Base-by-base conservation (phyloP, 1,284 basidiomycete species). In the Trametes versicolor region DNA sequence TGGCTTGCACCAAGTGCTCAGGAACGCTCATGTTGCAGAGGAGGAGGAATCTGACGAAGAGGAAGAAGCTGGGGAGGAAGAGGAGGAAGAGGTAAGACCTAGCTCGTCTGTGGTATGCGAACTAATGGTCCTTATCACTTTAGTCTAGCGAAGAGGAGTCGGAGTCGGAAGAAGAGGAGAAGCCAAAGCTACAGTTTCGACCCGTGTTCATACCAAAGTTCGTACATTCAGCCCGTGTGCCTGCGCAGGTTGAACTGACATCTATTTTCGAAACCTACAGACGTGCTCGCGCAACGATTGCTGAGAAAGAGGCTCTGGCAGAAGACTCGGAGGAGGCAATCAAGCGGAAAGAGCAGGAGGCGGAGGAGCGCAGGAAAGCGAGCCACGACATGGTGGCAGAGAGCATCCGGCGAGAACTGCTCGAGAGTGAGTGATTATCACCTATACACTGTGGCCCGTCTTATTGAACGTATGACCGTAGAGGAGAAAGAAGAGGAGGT, bases 121-220 rank as follows among this genome's bases (percentile, higher is more conserved):
- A 58, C 64, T 67, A 64, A 70, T 71, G 41, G 23, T 62, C 65
- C 59, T 69, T 64, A 70, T 64, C 61, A 37, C 60, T 56, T 61
- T 62, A 93, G 90, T 91, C 90, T 48, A 91, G 90, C 73, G 91
- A 92, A 79, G 87, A 92, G 21, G 90, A 89, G 58, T 90, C 87
- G n/a, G 90, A 89, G 56, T 91, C 87, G 0, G 89, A 88, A 67
- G 90, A 89, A 60, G 87, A 89, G 71, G 81, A 85, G 66, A 73
- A 81, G 48, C 84, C 86, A 1, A 85, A 92, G 79, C 66, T 84
- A 68, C 81, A 86, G 71, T 94, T 96, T 77, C 87, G 95, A 68
- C 96, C 96, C 1, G 89, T 97, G 0, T 98, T 97, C 75, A 87
- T 97, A 15, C 93, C 94, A 60, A 97, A 97, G 94, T 95, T 75